Evolutionary conservation across 1,284 basidiomycete genomes (phyloP).

Genomic region (Pisolithus thermaeus): DNA sequence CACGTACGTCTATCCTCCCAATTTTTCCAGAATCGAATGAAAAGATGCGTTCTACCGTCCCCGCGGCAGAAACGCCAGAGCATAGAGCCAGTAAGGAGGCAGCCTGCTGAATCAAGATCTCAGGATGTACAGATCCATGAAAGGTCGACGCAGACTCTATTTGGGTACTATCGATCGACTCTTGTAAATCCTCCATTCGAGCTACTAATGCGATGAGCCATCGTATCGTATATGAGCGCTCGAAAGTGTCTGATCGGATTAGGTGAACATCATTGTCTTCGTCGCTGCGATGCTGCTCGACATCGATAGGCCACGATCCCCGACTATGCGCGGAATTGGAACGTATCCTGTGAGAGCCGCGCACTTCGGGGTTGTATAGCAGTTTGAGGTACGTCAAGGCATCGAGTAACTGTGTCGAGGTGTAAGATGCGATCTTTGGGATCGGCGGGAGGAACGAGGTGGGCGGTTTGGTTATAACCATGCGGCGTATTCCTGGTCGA

Average conservation of each 20-base stretch:
- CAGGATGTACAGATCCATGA: neutral
- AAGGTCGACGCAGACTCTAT: neutral
- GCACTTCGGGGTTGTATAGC: constrained; percentile 34
- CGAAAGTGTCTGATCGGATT: constrained; percentile 52
- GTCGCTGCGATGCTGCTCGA: neutral
- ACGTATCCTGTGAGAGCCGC: no score
- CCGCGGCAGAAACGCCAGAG: constrained; percentile 53
- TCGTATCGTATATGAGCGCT: constrained; percentile 58
- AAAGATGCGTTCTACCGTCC: constrained; percentile 38
- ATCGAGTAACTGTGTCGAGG: constrained; percentile 15
- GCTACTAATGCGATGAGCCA: constrained; percentile 65
- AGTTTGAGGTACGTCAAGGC: constrained; percentile 23
- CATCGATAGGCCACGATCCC: neutral
- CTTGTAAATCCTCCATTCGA: constrained; percentile 18
- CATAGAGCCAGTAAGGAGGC: constrained; percentile 42
- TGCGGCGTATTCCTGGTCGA: neutral
- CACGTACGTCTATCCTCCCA: constrained; percentile 34
- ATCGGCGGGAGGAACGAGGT: constrained; percentile 24
- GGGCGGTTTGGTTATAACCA: constrained; percentile 6
- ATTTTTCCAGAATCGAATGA: constrained; percentile 27
- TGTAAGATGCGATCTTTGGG: constrained; percentile 16
- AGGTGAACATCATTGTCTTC: constrained; percentile 10
- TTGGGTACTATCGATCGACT: constrained; percentile 16
- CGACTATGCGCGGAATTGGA: neutral
- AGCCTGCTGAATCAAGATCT: no score